Conservation (phyloP, 2,329 filamentous ascomycete genomes). For the Tympanopsis confertula region DNA sequence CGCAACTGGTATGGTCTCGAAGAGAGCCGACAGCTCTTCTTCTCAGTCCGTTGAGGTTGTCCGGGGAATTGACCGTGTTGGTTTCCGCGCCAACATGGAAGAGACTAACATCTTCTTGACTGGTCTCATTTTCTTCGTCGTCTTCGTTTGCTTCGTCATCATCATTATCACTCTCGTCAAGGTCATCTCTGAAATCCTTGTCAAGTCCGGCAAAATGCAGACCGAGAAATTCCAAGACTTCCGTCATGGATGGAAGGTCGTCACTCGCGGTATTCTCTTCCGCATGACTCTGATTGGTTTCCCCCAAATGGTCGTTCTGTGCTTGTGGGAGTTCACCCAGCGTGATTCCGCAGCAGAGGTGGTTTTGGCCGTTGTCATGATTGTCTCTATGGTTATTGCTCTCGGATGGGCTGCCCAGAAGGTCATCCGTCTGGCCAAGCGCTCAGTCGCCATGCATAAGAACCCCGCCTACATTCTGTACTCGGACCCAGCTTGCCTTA, state of each 20-base stretch:
- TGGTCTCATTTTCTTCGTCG: conserved; percentile 59
- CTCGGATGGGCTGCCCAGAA: conserved; percentile 62
- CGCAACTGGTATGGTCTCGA: conserved; percentile 14
- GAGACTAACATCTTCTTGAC: conserved; percentile 65
- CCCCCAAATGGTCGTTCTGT: conserved; percentile 65
- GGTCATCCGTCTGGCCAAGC: conserved; percentile 60
- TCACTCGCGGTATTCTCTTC: conserved; percentile 65
- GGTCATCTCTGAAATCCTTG: conserved; percentile 50
- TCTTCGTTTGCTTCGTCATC: conserved; percentile 54
- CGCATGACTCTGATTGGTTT: conserved; percentile 62
- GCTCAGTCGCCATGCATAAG: conserved; percentile 65
- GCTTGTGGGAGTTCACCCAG: conserved; percentile 61
- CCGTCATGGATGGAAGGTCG: conserved; percentile 63
- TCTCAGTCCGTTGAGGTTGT: conserved; percentile 19
- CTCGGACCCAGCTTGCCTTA: conserved; percentile 60
- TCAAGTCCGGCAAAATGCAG: conserved; percentile 55
- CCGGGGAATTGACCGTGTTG: conserved; percentile 57
- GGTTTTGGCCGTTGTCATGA: conserved; percentile 57
- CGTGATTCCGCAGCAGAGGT: conserved; percentile 61
- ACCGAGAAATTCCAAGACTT: conserved; percentile 64
- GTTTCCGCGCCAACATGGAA: conserved; percentile 58
- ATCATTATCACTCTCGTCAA: conserved; percentile 57
- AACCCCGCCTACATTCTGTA: conserved; percentile 70
- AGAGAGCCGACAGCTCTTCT: not conserved
- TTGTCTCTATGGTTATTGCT: conserved; percentile 54